phyloP scores from a whole-genome alignment of 1,284 basidiomycete species.

The Marasmius tenuissimus region DNA sequence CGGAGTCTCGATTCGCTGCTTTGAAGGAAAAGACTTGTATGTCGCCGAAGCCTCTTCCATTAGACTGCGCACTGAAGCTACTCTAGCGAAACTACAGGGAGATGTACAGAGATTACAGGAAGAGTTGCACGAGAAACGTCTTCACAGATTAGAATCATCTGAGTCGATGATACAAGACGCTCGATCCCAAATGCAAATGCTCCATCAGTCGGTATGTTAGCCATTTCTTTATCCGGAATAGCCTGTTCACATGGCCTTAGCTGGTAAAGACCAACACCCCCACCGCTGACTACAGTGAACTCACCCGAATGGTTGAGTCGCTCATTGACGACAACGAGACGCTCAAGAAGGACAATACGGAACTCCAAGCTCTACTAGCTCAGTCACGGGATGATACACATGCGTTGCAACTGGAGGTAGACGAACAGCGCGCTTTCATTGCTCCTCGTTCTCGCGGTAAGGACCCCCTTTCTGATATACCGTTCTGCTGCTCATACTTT shows the following conservation, averaged over 20 bases:
- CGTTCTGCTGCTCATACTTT: background rate
- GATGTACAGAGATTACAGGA: constrained; percentile 67
- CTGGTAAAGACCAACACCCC: constrained; percentile 32
- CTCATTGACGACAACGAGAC: constrained; percentile 83
- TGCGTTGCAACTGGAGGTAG: constrained; percentile 68
- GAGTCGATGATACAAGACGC: constrained; percentile 75
- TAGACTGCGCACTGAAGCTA: constrained; percentile 3
- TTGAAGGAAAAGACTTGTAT: constrained; percentile 64
- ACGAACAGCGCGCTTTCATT: constrained; percentile 59
- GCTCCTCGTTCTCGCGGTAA: constrained; percentile 40
- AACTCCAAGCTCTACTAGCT: constrained; percentile 70
- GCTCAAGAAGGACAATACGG: constrained; percentile 78
- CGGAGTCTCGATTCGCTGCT: constrained; percentile 64
- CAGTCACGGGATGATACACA: constrained; percentile 80
- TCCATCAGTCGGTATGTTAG: constrained; percentile 54
- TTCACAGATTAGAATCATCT: constrained; percentile 71
- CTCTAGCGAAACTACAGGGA: constrained; percentile 68
- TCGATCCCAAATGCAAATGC: constrained; percentile 59
- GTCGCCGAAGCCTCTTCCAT: constrained; percentile 22
- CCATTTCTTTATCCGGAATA: constrained; percentile 16
- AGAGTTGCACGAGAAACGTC: constrained; percentile 63
- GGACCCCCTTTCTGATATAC: constrained; percentile 9
- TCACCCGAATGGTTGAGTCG: constrained; percentile 73
- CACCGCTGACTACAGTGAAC: constrained; percentile 51
- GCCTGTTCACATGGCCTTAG: constrained; percentile 26